phyloP scores from a whole-genome alignment of 768 basidiomycete species.

The Leccinellum luteum region DNA sequence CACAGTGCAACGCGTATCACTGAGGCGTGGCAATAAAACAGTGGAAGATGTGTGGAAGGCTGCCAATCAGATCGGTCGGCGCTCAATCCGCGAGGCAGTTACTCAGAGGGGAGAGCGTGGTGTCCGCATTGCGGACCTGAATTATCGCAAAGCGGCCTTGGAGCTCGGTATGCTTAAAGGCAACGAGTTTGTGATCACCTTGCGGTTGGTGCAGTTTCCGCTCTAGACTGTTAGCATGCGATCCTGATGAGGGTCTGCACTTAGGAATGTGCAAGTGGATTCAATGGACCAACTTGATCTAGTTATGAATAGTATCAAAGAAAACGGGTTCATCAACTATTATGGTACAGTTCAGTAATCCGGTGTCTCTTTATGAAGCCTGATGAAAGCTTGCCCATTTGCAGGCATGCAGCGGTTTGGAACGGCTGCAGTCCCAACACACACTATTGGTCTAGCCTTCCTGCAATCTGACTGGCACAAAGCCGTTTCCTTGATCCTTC shows the following conservation, averaged over 20 bases:
- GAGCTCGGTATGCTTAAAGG: constrained; percentile 97
- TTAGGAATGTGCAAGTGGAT: constrained; percentile 82
- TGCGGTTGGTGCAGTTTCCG: constrained; percentile 53
- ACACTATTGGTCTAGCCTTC: constrained; percentile 88
- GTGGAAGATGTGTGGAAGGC: constrained; percentile 84
- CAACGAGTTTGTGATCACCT: constrained; percentile 91
- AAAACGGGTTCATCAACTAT: constrained; percentile 94
- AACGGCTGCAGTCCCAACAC: constrained; percentile 93
- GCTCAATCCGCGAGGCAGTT: constrained; percentile 55
- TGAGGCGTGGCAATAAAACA: constrained; percentile 72
- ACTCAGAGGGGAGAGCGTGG: constrained; percentile 85
- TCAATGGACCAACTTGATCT: constrained; percentile 69
- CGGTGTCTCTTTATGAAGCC: not conserved
- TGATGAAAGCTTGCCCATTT: constrained; percentile 7
- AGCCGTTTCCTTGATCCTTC: constrained; percentile 80
- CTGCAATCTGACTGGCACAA: constrained; percentile 88
- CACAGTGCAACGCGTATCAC: constrained; percentile 86
- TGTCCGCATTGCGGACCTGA: constrained; percentile 82
- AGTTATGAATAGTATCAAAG: constrained; percentile 74
- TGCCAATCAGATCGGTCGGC: constrained; percentile 65
- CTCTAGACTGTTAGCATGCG: constrained; percentile 15
- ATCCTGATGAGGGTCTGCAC: constrained; percentile 1
- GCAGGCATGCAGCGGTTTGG: constrained; percentile 98
- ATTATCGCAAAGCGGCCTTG: constrained; percentile 76
- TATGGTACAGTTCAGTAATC: constrained; percentile 57